Base-by-base conservation (phyloP, 73 alveolate genomes). In the Loxodes magnus region DNA sequence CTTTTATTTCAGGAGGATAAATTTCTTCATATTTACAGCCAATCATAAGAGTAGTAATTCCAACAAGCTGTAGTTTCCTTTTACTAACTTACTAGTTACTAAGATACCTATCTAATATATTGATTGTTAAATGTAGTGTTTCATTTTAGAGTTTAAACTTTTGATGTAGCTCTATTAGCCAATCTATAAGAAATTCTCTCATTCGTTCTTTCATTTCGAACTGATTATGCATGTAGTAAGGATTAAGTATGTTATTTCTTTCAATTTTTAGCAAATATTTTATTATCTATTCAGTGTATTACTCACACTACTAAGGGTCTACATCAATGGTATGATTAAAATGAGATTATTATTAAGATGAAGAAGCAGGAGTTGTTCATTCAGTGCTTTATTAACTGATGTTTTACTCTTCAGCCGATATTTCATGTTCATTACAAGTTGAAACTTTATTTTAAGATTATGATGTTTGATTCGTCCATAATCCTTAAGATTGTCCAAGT, bases 21-120 rank as follows among this genome's bases (percentile, higher is more conserved):
- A 87, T 82, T 56, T 87, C 97, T 53, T 87, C 97, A 63, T 81
- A 87, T 41, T 87, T 87, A 59, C 93, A 79, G 17, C 93, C 79
- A 16, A 87, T 87, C 72, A 87, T 74, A 78, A 87, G 64, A 2
- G 94, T 87, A 3, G 97, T 71, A 33, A 87, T 86, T 4, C 97
- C 97, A 1, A 87, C 74, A 23, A 85, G 72, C 70, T 87, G 87
- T 37, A 76, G 82, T 37, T 69, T 44, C 42, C 78, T 54, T 34
- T 90, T 54, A 23, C 56, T 46, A 0, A 82, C 82, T 34, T 66
- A 22, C 39, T 66, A 76, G 26, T 66, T 71, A 23, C 69, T 71
- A 2, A 82, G 58, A 62, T 82, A 87, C 44, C 97, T 65, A 65
- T 87, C 95, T 15, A 87, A 77, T 44, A 87, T 34, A 56, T 87